Evolutionary conservation across 2,329 filamentous ascomycete genomes (phyloP).

Genomic region (Verticillium tricorpus): DNA sequence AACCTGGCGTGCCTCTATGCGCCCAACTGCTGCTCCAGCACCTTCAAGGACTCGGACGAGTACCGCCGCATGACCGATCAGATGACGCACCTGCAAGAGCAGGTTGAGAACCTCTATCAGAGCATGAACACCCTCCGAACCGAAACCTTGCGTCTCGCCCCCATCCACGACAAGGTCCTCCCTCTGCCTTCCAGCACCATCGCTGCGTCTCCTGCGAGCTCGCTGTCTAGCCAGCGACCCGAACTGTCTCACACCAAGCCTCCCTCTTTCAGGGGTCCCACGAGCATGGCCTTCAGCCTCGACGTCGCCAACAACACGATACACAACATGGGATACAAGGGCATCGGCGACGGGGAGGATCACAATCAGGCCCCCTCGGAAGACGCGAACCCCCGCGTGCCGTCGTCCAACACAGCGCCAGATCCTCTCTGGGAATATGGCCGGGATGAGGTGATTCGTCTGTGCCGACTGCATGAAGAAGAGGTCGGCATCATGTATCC

Average conservation of each 20-base stretch:
- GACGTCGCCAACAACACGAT: slow-evolving; percentile 84
- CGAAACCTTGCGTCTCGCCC: slow-evolving; percentile 41
- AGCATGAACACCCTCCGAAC: slow-evolving; percentile 65
- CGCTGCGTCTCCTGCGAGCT: slow-evolving; percentile 38
- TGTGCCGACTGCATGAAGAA: slow-evolving; percentile 80
- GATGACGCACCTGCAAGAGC: slow-evolving; percentile 72
- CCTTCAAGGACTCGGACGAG: slow-evolving; percentile 89
- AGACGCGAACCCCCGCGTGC: slow-evolving; percentile 5
- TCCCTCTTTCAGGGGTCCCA: slow-evolving; percentile 75
- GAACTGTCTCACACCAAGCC: slow-evolving; percentile 47
- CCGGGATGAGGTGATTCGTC: slow-evolving; percentile 72
- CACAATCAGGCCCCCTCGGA: slow-evolving; percentile 34
- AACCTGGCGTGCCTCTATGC: slow-evolving; percentile 62
- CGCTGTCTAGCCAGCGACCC: slow-evolving; percentile 38
- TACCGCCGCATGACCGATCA: slow-evolving; percentile 78
- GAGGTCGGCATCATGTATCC: slow-evolving; percentile 94
- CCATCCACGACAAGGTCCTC: slow-evolving; percentile 36
- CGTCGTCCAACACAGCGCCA: slow-evolving; percentile 17
- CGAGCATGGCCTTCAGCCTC: slow-evolving; percentile 78
- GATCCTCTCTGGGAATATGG: slow-evolving; percentile 80
- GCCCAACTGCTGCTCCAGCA: slow-evolving; percentile 65
- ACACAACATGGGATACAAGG: slow-evolving; percentile 82
- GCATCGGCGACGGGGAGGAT: slow-evolving; percentile 57
- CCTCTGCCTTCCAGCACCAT: slow-evolving; percentile 31
- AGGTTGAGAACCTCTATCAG: slow-evolving; percentile 73